Base-by-base conservation (phyloP, 2,329 filamentous ascomycete genomes). In the Hortaea werneckii region DNA sequence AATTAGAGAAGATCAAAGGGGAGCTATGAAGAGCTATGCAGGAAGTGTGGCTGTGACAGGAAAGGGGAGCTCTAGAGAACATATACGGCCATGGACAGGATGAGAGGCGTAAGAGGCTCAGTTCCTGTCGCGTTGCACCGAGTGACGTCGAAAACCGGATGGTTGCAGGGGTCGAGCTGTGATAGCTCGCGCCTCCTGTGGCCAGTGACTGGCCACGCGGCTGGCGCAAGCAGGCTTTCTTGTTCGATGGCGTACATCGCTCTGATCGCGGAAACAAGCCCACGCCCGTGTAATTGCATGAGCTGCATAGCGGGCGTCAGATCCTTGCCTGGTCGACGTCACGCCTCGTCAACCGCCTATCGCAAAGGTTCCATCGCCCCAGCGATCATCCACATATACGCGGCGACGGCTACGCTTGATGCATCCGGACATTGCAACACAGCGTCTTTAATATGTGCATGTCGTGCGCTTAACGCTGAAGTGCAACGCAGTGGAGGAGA, bases 171-270 rank as follows among this genome's bases (percentile, higher is more conserved):
- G 48, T 9, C 8, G 32, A 50, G 46, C 46, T 50, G 40, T 41
- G 42, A 49, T 46, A 55, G 54, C 54, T 57, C 50, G 50, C 54
- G 51, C 54, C 54, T 54, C 54, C 37, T 56, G 54, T 55, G 54
- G 54, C 54, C 54, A 55, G 51, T 52, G 13, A 45, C 32, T 45
- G 39, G 10, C 37, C 48, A 51, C 44, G 46, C 41, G 47, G 49
- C 47, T 49, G 45, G 41, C 6, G 13, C 40, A 49, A 52, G 46
- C 54, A 53, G 54, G 54, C 43, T 52, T 50, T 26, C 26, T 40
- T 10, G 40, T 26, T 49, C 47, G 51, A 55, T 50, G 47, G 43
- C 37, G 44, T 42, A 37, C 41, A 43, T 44, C 39, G 47, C 29
- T 41, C 26, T 40, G 42, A 47, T 45, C 44, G 38, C 45, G 41